A percentile compares a stretch with the other conserved stretches of the same genome.
Conservation (phyloP, 2,329 filamentous ascomycete genomes). For the Penicillium sclerotiorum region DNA sequence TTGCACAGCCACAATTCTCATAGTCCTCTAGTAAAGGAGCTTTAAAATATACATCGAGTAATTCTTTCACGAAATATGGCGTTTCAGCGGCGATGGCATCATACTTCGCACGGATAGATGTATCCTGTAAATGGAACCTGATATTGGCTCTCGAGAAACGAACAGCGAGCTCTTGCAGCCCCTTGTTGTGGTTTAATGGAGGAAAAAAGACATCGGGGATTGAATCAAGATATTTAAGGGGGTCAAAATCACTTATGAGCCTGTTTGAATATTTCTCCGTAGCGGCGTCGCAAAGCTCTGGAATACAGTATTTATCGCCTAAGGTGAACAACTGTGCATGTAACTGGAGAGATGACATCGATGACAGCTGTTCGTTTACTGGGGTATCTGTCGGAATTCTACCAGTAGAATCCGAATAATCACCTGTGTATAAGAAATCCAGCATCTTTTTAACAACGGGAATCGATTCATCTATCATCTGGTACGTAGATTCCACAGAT, state of each 20-base stretch:
- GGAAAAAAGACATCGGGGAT: slow-evolving; percentile 2
- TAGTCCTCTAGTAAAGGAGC: background rate
- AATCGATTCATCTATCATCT: slow-evolving; percentile 1
- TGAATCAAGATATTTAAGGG: slow-evolving; percentile 1
- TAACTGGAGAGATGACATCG: slow-evolving; percentile 2
- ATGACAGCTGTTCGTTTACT: background rate
- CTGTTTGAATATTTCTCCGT: background rate
- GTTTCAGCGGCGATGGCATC: background rate
- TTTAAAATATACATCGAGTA: slow-evolving; percentile 1
- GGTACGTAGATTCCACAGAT: background rate
- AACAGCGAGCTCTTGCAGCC: background rate
- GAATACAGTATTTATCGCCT: slow-evolving; percentile 1
- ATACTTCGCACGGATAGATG: background rate
- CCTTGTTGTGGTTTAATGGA: background rate
- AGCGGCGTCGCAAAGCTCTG: slow-evolving; percentile 5
- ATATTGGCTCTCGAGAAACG: background rate
- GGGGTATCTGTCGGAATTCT: background rate
- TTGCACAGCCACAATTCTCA: background rate
- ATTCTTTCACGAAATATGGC: background rate
- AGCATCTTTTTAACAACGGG: slow-evolving; percentile 1
- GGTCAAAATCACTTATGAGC: background rate
- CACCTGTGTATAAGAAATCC: slow-evolving; percentile 4
- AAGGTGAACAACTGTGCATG: slow-evolving; percentile 2
- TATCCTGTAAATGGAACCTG: background rate
- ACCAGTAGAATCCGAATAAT: slow-evolving; percentile 1